These are phyloP conservation scores for Sutorius australiensis DNA, from an alignment of 768 basidiomycete genomes.

Conservation along the genomic window DNA sequence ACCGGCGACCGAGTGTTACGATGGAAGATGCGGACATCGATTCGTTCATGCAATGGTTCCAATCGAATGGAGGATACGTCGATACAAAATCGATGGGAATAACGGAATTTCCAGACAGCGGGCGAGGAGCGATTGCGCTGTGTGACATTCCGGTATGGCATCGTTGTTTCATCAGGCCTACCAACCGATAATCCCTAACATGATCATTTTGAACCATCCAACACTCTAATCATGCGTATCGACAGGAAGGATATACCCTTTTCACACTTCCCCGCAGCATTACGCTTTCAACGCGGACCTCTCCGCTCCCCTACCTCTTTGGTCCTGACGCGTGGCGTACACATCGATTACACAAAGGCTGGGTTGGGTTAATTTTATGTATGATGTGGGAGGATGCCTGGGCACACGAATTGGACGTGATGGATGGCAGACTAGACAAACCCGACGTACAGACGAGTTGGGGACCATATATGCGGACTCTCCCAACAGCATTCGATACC, in stretches of 20 bases:
- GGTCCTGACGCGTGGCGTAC: constrained; percentile 63
- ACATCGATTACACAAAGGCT: constrained; percentile 60
- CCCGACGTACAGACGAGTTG: constrained; percentile 10
- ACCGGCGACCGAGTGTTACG: not conserved
- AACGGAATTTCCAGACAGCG: constrained; percentile 46
- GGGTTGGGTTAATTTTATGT: constrained; percentile 85
- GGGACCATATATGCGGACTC: constrained; percentile 31
- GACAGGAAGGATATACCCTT: constrained; percentile 67
- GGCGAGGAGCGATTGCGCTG: constrained; percentile 73
- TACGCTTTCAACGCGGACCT: constrained; percentile 78
- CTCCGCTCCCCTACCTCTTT: constrained; percentile 55
- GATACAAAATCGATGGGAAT: constrained; percentile 47
- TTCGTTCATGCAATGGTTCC: constrained; percentile 59
- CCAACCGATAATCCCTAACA: too few species aligned
- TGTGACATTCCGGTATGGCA: constrained; percentile 62
- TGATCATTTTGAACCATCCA: not conserved
- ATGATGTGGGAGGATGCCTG: constrained; percentile 93
- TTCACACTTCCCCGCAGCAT: constrained; percentile 79
- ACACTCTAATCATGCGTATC: not conserved
- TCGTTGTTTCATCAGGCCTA: not conserved
- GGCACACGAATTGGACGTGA: constrained; percentile 56
- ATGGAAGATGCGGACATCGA: constrained; percentile 17
- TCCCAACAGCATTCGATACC: constrained; percentile 76
- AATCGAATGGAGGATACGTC: constrained; percentile 44
- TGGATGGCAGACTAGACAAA: not conserved